Evolutionary conservation across 2,329 filamentous ascomycete genomes (phyloP).

Genomic region (Calonectria fujianensis): DNA sequence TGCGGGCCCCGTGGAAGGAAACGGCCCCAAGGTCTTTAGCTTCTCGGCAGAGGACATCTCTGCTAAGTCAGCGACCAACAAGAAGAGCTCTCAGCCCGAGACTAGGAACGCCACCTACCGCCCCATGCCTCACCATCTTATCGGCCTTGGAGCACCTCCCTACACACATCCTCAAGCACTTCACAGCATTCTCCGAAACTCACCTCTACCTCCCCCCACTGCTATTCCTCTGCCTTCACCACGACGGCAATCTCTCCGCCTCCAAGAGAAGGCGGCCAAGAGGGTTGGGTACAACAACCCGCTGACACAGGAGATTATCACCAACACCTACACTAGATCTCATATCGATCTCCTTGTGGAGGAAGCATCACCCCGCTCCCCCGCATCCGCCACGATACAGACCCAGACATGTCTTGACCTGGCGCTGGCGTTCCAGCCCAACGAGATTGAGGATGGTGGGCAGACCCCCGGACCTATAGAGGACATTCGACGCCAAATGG

Average conservation of each 20-base stretch:
- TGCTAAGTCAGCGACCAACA: constrained; percentile 30
- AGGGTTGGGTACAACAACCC: constrained; percentile 78
- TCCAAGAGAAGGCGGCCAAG: constrained; percentile 73
- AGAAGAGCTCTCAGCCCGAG: constrained; percentile 42
- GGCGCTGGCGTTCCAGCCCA: constrained; percentile 70
- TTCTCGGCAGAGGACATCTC: constrained; percentile 64
- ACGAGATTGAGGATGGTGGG: constrained; percentile 76
- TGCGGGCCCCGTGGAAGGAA: constrained; percentile 69
- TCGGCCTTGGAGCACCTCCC: constrained; percentile 62
- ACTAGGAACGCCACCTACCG: constrained; percentile 43
- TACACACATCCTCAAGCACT: constrained; percentile 76
- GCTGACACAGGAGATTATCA: constrained; percentile 78
- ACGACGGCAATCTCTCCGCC: constrained; percentile 71
- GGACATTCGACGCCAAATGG: constrained; percentile 77
- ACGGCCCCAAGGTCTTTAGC: constrained; percentile 65
- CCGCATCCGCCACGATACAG: constrained; percentile 56
- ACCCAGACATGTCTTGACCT: constrained; percentile 68
- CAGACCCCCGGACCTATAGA: constrained; percentile 79
- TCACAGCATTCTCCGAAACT: constrained; percentile 80
- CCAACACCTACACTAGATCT: constrained; percentile 76
- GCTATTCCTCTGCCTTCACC: constrained; percentile 72
- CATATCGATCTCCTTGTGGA: constrained; percentile 78
- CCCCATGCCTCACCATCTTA: constrained; percentile 36
- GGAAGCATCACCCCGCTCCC: constrained; percentile 71
- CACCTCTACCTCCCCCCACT: constrained; percentile 74